Evolutionary conservation across 768 basidiomycete genomes (phyloP).

Genomic region (Suillus ampliporus): DNA sequence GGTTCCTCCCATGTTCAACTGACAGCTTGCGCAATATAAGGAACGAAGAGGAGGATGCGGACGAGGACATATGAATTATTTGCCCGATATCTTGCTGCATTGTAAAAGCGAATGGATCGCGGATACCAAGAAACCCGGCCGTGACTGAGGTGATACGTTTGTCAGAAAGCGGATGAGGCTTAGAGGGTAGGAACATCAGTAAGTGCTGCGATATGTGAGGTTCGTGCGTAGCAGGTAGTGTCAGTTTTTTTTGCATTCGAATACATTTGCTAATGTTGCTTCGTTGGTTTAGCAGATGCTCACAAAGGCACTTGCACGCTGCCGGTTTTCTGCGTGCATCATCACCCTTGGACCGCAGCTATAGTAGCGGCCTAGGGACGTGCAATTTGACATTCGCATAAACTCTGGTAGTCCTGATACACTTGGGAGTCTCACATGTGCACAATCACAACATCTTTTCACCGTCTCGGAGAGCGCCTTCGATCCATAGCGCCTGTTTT

Average conservation of each 20-base stretch:
- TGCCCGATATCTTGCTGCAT: constrained; percentile 48
- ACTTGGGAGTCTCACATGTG: not conserved
- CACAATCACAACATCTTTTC: not conserved
- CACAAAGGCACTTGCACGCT: not conserved
- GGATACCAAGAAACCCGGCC: constrained; percentile 28
- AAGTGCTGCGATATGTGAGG: not conserved
- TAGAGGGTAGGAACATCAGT: not conserved
- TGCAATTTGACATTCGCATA: too few relatives aligned
- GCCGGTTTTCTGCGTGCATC: not conserved
- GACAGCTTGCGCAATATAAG: constrained; percentile 14
- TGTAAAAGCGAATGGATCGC: not conserved
- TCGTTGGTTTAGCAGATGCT: too few relatives aligned
- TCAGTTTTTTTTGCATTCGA: not conserved
- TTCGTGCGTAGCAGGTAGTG: not conserved
- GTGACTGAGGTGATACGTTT: constrained; percentile 31
- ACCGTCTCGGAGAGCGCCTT: not conserved
- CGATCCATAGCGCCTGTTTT: not conserved
- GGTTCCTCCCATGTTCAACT: not conserved
- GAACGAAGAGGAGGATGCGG: constrained; percentile 35
- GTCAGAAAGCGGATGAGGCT: constrained; percentile 30
- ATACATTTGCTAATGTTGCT: too few relatives aligned
- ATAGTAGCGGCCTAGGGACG: not conserved
- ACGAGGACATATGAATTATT: constrained; percentile 49
- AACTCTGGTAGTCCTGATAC: not conserved
- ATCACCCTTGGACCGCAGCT: not conserved